Evolutionary conservation across 1,284 basidiomycete species (phyloP), one percentile per base, ranked within the genome.

Genomic region (Ceratobasidium sp.): DNA sequence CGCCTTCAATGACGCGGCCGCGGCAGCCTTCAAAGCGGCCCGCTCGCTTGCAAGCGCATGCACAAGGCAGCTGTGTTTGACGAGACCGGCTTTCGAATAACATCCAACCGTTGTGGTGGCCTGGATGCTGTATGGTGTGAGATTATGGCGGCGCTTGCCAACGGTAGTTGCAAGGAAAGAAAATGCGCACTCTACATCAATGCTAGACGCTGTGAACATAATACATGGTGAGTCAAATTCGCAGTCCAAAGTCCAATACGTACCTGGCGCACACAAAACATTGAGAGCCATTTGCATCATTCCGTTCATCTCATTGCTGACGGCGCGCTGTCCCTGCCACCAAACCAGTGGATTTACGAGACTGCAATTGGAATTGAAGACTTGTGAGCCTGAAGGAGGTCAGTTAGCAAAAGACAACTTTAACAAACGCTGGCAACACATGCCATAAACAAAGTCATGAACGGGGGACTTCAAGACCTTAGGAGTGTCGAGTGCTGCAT

Each of bases 261-360:
- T 37, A 68, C 65, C 49, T 20, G 65, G 65, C 15, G 23, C 26
- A 35, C 65, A 39, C 49, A 68, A n/a, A 11, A 68, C 51, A 13
- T 68, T 49, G 0, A 68, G 47, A 4, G 65, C 49, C 33, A 68
- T 49, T 31, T 68, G 65, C 3, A 33, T 68, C 2, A 68, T 10
- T 33, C 65, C 49, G n/a, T 51, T 39, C 6, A 13, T 33, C 31
- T 68, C 49, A 11, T 68, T 23, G 1, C 49, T 28, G 5, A 37
- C 23, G 23, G 26, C 10, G 3, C 65, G 47, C 33, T 67, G 65
- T 17, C 28, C 2, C n/a, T 67, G 17, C 65, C 65, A 67, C 65
- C 65, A 67, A 17, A 28, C 49, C 13, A 67, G 15, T 13, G 65
- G 65, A n/a, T 67, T 53, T 3, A 3, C 6, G 23, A 3, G 8